Evolutionary conservation across 805 yeast species (phyloP).

Genomic region (Ogataea angusta): DNA sequence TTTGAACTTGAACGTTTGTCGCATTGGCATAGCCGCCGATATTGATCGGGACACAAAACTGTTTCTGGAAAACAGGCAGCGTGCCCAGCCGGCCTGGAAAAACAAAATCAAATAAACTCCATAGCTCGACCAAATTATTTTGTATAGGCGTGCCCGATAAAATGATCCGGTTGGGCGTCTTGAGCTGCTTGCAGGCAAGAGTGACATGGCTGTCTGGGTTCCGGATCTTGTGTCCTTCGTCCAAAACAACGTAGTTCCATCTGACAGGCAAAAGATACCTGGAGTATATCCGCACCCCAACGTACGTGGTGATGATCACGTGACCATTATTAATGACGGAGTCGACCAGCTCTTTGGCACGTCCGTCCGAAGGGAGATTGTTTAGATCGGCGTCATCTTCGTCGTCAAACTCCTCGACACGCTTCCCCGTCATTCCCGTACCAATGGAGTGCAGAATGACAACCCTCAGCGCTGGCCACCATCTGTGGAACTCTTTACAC

Average conservation of each 20-base stretch:
- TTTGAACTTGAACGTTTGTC: conserved; percentile 89
- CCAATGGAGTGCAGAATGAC: conserved; percentile 91
- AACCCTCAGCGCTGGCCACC: conserved; percentile 97
- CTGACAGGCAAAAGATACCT: conserved; percentile 64
- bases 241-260: conserved; percentile 91
- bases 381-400: conserved; percentile 42
- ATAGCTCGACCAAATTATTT: conserved; percentile 83
- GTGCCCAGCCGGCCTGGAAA: conserved; percentile 96
- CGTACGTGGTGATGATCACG: conserved; percentile 87
- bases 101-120: conserved; percentile 94
- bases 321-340: conserved; percentile 69
- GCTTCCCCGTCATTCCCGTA: conserved; percentile 59
- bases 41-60: conserved; percentile 89
- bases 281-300: conserved; percentile 41
- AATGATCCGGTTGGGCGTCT: conserved; percentile 81
- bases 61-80: conserved; percentile 88
- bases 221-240: conserved; percentile 95
- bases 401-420: conserved; percentile 38
- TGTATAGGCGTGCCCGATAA: conserved; percentile 97
- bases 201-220: conserved; percentile 92
- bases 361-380: conserved; percentile 29
- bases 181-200: conserved; percentile 75
- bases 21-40: conserved; percentile 99
- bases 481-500: conserved; percentile 92
- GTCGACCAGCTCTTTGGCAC: conserved; percentile 44